phyloP scores from a whole-genome alignment of 2,329 filamentous ascomycete genomes.

The Clonostachys sp. region DNA sequence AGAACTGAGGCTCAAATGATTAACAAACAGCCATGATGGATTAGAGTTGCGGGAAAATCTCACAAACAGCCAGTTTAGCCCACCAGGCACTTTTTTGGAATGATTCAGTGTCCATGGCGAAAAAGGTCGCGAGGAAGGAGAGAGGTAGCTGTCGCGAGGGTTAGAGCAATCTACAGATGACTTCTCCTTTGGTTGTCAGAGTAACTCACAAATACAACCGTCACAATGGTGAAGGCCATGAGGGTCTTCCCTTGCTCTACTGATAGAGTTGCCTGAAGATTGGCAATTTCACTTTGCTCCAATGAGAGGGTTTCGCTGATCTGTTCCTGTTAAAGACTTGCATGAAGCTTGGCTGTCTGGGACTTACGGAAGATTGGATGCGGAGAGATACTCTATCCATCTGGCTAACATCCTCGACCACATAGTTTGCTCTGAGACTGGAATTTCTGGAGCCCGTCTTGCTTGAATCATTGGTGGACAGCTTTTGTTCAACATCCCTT shows the following conservation, averaged over 20 bases:
- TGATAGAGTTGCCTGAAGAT: background rate
- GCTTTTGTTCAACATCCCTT: background rate
- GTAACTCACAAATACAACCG: background rate
- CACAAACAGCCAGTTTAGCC: no score
- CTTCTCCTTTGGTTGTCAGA: background rate
- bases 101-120: background rate
- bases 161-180: background rate
- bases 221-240: background rate
- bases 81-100: no score
- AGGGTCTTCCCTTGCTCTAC: background rate
- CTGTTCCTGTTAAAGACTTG: background rate
- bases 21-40: no score
- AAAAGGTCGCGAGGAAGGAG: background rate
- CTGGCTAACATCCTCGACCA: background rate
- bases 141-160: background rate
- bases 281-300: background rate
- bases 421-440: background rate
- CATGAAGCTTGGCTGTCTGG: background rate
- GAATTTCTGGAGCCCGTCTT: no score
- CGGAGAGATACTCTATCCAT: background rate
- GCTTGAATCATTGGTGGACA: background rate
- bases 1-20: no score
- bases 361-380: background rate
- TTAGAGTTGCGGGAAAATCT: no score
- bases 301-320: background rate